phyloP scores from a whole-genome alignment of 164 flowering plant genomes.

The Malania oleifera region DNA sequence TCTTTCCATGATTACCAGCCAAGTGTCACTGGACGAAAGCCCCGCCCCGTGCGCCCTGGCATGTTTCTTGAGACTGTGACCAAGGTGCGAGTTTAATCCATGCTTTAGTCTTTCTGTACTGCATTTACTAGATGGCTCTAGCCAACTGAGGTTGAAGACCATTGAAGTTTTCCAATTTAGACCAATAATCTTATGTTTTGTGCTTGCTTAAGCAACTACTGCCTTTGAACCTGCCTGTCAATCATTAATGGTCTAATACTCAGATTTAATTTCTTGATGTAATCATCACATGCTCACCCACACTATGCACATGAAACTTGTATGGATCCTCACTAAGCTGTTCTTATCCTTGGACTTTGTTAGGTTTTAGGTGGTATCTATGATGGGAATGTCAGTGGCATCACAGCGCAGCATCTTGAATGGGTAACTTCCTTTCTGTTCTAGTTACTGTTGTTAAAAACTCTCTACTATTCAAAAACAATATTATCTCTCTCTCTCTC shows the following conservation, averaged over 20 bases:
- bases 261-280: not conserved
- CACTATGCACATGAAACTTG: not conserved
- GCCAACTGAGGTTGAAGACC: not conserved
- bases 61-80: slow-evolving; percentile 95
- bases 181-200: not conserved
- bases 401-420: slow-evolving; percentile 95
- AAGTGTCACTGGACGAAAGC: slow-evolving; percentile 63
- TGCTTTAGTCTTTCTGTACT: not conserved
- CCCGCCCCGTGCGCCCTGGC: slow-evolving; percentile 95
- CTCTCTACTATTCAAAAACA: not conserved
- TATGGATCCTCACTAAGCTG: not conserved
- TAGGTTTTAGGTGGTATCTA: slow-evolving; percentile 92
- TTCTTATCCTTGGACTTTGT: slow-evolving; percentile 11
- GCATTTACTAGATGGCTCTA: not conserved
- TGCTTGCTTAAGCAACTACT: not conserved
- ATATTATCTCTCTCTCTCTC: not conserved
- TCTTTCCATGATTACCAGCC: slow-evolving; percentile 35
- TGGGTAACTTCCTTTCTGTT: slow-evolving; percentile 49
- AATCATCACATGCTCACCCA: not conserved
- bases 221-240: not conserved
- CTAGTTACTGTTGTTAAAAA: not conserved
- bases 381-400: slow-evolving; percentile 70
- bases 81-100: slow-evolving; percentile 43
- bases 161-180: not conserved
- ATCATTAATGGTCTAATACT: not conserved